phyloP scores from a whole-genome alignment of 2,329 filamentous ascomycete species.

The Beauveria brongniartii region DNA sequence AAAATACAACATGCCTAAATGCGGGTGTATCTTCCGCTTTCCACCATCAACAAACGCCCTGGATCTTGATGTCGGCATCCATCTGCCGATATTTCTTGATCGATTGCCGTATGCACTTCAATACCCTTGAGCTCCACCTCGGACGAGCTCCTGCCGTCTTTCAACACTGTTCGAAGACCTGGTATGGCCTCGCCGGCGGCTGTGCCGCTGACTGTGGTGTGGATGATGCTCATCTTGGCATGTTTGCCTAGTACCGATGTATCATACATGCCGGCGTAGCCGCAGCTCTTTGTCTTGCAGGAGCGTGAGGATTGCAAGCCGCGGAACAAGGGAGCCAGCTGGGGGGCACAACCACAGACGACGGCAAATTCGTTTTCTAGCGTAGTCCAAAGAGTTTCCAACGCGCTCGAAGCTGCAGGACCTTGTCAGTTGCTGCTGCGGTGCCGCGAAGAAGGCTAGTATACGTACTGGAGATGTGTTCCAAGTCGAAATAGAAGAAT shows the following conservation, averaged over 20 bases:
- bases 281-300: not conserved
- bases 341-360: constrained; percentile 11
- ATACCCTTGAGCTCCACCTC: constrained; percentile 15
- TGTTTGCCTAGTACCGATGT: constrained; percentile 5
- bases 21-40: constrained; percentile 5
- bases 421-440: not conserved
- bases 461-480: constrained; percentile 6
- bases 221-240: constrained; percentile 10
- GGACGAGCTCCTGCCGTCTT: constrained; percentile 11
- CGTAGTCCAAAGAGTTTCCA: constrained; percentile 7
- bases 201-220: constrained; percentile 7
- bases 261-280: constrained; percentile 9
- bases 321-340: constrained; percentile 8
- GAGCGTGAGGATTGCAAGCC: not conserved
- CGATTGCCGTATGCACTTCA: constrained; percentile 14
- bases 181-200: not conserved
- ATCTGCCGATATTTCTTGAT: constrained; percentile 12
- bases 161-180: not conserved
- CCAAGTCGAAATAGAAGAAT: constrained; percentile 9
- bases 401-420: not conserved
- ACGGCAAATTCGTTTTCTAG: constrained; percentile 12
- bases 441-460: not conserved
- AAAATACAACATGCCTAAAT: constrained; percentile 10
- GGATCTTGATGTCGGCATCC: not conserved
- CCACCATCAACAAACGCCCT: not conserved